Base-by-base conservation (phyloP, 2,329 filamentous ascomycete species). In the Alternaria longipes region DNA sequence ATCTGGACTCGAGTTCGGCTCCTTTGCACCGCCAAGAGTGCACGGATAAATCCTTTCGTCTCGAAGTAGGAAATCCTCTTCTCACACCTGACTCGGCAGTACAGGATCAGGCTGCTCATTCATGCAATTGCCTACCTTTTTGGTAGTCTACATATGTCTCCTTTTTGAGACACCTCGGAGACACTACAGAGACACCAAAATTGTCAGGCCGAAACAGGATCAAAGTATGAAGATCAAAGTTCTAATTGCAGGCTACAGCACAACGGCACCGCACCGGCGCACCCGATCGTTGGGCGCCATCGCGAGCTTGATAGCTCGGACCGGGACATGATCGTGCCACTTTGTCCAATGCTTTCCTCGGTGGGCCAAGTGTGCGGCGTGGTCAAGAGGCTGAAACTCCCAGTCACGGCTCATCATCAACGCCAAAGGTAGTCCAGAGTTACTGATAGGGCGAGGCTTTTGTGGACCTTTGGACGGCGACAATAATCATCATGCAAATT, bases 371-470 rank as follows among this genome's bases (percentile, higher is more conserved):
- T 59, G 51, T 65, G 65, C 68, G 63, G 63, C 67, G 58, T 59
- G 54, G 62, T 45, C 52, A 49, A 58, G 67, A 71, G 68, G 65
- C 69, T 75, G 74, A 75, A 74, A 76, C 74, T 60, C 52, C 56
- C 60, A 63, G 57, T 65, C 58, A 64, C 64, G 63, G 41, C 54
- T 64, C 64, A 61, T 62, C 54, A 62, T 51, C 26, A 60, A 51
- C 62, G 67, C 57, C 42, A 54, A 52, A 26, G 41, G 57, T 65
- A 63, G 54, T 62, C 57, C 56, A 44, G 45, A 56, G 49, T 52
- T 57, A 69, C 44, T 55, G 60, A 63, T 65, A 64, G 64, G 65
- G 28, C 56, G 51, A 57, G 56, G 24, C 50, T 49, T 46, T 49
- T 51, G 54, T 38, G 50, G 32, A 38, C 30, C 46, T 50, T 12